Evolutionary conservation across 768 basidiomycete genomes (phyloP).

Genomic region (Mycena latifolia): DNA sequence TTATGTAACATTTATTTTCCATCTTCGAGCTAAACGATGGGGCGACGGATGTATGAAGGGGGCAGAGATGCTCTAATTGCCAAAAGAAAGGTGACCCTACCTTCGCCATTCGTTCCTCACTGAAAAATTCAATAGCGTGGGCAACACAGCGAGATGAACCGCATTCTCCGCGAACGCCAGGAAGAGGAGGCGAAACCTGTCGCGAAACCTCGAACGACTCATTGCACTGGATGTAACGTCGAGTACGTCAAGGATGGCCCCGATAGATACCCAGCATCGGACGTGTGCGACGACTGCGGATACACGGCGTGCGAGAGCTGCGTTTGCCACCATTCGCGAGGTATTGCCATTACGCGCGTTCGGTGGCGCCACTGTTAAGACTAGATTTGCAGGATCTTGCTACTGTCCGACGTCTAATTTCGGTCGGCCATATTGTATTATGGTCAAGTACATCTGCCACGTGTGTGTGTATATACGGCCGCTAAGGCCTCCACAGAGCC

Average conservation of each 20-base stretch:
- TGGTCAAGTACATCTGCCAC: constrained; percentile 30
- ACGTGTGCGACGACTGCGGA: constrained; percentile 49
- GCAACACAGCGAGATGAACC: constrained; percentile 47
- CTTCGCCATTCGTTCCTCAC: neutral
- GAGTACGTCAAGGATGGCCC: constrained; percentile 39
- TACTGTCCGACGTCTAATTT: constrained; percentile 51
- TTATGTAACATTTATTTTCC: neutral
- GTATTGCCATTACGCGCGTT: too few species aligned
- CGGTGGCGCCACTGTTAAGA: neutral
- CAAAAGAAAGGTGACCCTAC: constrained; percentile 35
- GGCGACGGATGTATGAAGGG: constrained; percentile 34
- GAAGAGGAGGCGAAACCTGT: constrained; percentile 37
- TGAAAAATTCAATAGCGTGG: constrained; percentile 39
- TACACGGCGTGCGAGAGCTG: constrained; percentile 51
- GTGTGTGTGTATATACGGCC: neutral
- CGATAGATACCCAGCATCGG: constrained; percentile 32
- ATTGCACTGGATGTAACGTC: constrained; percentile 49
- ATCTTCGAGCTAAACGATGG: constrained; percentile 11
- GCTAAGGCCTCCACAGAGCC: constrained; percentile 38
- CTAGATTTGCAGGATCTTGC: constrained; percentile 45
- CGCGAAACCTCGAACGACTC: constrained; percentile 40
- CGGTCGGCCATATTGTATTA: constrained; percentile 45
- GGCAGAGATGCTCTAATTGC: constrained; percentile 41
- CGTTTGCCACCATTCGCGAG: constrained; percentile 35
- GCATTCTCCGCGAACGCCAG: constrained; percentile 46